These are phyloP conservation scores for Chrysosporium keratinophilum DNA, from an alignment of 2,329 filamentous ascomycete genomes.

Conservation along the genomic window DNA sequence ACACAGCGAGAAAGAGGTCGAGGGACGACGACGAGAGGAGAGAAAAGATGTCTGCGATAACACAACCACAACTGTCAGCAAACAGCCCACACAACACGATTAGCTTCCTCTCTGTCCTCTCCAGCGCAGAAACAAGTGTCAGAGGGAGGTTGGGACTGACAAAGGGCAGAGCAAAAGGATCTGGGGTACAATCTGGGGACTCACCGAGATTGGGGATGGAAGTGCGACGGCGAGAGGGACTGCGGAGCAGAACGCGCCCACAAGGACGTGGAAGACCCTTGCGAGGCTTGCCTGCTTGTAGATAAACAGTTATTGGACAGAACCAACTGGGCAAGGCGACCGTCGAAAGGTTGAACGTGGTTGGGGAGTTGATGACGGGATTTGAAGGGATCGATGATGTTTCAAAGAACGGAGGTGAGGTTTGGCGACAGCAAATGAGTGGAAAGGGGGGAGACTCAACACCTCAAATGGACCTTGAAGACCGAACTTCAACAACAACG, in stretches of 20 bases:
- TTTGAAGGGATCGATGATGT: slow-evolving; percentile 2
- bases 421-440: not conserved
- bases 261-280: slow-evolving; percentile 13
- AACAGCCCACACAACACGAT: not conserved
- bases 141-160: not conserved
- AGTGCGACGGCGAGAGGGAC: not conserved
- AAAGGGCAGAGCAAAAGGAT: not conserved
- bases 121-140: not conserved
- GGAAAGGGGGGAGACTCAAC: slow-evolving; percentile 9
- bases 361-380: not conserved
- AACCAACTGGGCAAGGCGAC: slow-evolving; percentile 5
- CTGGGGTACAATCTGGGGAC: not conserved
- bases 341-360: not conserved
- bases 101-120: not conserved
- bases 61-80: slow-evolving; percentile 3
- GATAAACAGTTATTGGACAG: not conserved
- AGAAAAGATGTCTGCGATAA: not conserved
- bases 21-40: not conserved
- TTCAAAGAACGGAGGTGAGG: slow-evolving; percentile 7
- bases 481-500: not conserved
- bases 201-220: slow-evolving; percentile 7
- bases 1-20: slow-evolving; percentile 1
- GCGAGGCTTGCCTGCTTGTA: slow-evolving; percentile 14
- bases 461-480: slow-evolving; percentile 1
- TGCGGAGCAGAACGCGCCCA: slow-evolving; percentile 15